Evolutionary conservation across 805 yeast genomes (phyloP).

Genomic region (Kluyveromyces siamensis): DNA sequence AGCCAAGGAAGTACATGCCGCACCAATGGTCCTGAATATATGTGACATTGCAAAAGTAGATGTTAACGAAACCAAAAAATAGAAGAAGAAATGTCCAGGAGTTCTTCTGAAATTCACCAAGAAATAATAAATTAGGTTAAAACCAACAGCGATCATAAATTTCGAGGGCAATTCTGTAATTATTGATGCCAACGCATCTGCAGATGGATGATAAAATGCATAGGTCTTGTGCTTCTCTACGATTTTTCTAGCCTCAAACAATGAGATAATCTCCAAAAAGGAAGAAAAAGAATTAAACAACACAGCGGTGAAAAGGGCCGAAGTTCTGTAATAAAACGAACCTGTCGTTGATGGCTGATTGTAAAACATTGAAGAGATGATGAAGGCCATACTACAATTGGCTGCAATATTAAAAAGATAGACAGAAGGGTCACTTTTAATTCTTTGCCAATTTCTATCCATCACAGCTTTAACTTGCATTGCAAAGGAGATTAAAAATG

Average conservation of each 20-base stretch:
- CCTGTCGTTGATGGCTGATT: constrained; percentile 31
- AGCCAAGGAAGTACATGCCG: constrained; percentile 30
- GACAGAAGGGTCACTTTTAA: constrained; percentile 37
- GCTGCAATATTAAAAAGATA: constrained; percentile 33
- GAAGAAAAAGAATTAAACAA: constrained; percentile 57
- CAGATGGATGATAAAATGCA: constrained; percentile 52
- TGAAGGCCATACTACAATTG: constrained; percentile 41
- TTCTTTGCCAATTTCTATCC: constrained; percentile 38
- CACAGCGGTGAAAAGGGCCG: constrained; percentile 56
- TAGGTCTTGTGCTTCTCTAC: constrained; percentile 51
- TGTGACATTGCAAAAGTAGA: constrained; percentile 50
- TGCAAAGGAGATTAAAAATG: constrained; percentile 39
- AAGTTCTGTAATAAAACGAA: constrained; percentile 44
- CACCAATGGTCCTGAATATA: constrained; percentile 35
- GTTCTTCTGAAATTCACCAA: constrained; percentile 43
- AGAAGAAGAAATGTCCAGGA: constrained; percentile 50
- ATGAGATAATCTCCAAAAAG: constrained; percentile 42
- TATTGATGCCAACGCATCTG: constrained; percentile 56
- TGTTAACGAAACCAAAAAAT: constrained; percentile 33
- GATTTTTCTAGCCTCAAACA: constrained; percentile 46
- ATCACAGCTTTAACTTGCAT: constrained; percentile 42
- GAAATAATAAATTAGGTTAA: constrained; percentile 44
- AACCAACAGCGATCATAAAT: constrained; percentile 33
- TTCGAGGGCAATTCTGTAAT: constrained; percentile 51
- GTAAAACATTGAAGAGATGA: constrained; percentile 46